Percentiles rank a stretch among this genome's conserved stretches.
These are phyloP conservation scores for Sesbania bispinosa DNA, from an alignment of 306 rosid species.

Conservation along the genomic window DNA sequence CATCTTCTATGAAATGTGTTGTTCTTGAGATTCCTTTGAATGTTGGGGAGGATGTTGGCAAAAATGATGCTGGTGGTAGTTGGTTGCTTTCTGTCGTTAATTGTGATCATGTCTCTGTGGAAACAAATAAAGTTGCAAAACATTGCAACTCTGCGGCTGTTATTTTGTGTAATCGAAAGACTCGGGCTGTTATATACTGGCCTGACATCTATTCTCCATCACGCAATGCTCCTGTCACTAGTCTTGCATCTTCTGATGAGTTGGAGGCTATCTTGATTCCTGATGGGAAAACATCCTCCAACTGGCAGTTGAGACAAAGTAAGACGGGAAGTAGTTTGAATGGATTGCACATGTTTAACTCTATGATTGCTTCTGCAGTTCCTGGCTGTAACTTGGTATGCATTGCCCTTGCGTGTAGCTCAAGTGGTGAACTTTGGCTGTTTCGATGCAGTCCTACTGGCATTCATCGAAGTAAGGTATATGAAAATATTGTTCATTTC, in stretches of 20 bases:
- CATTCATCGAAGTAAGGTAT: slow-evolving; percentile 52
- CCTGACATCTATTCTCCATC: slow-evolving; percentile 60
- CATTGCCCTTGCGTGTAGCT: slow-evolving; percentile 70
- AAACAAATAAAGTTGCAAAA: slow-evolving; percentile 44
- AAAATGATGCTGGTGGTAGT: slow-evolving; percentile 38
- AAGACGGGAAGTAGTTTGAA: slow-evolving; percentile 34
- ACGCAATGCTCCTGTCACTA: slow-evolving; percentile 39
- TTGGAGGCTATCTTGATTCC: slow-evolving; percentile 33
- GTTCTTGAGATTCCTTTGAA: slow-evolving; percentile 70
- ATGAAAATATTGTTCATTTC: slow-evolving; percentile 27
- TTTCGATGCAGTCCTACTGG: slow-evolving; percentile 70
- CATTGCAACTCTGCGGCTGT: slow-evolving; percentile 56
- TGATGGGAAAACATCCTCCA: slow-evolving; percentile 45
- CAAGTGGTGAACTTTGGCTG: slow-evolving; percentile 80
- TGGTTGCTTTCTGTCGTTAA: slow-evolving; percentile 78
- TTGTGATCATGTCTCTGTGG: slow-evolving; percentile 45
- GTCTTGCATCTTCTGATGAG: slow-evolving; percentile 62
- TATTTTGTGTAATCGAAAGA: slow-evolving; percentile 55
- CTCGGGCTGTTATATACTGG: slow-evolving; percentile 77
- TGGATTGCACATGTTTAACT: slow-evolving; percentile 51
- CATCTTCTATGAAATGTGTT: slow-evolving; percentile 49
- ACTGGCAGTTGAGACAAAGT: slow-evolving; percentile 37
- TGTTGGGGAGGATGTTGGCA: slow-evolving; percentile 42
- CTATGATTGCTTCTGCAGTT: slow-evolving; percentile 65
- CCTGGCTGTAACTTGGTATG: slow-evolving; percentile 50